These are phyloP conservation scores for Ceratocystis variospora DNA, from an alignment of 2,329 filamentous ascomycete genomes.

Conservation along the genomic window DNA sequence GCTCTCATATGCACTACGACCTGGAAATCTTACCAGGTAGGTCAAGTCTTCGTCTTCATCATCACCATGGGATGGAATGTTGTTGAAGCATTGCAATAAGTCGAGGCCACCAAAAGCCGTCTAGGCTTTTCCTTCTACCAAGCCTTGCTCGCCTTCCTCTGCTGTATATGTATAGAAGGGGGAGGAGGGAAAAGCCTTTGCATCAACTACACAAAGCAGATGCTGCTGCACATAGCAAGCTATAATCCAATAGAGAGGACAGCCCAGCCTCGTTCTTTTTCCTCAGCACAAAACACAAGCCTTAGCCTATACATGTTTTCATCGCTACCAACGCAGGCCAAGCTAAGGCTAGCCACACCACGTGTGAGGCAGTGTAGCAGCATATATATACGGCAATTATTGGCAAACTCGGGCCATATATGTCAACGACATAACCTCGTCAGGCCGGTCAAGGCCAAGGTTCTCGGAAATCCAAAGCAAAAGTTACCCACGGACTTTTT, in stretches of 20 bases:
- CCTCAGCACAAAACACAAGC: background rate
- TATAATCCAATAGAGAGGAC: background rate
- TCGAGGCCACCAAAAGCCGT: background rate
- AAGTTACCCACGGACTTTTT: background rate
- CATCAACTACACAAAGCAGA: background rate
- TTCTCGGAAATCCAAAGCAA: background rate
- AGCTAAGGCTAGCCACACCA: background rate
- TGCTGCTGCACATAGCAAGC: background rate
- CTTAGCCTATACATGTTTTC: too few relatives aligned
- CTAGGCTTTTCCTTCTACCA: background rate
- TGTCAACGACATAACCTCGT: background rate
- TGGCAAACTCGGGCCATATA: background rate
- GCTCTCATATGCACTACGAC: background rate
- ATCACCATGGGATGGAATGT: too few relatives aligned
- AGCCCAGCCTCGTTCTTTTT: background rate
- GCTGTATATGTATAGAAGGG: background rate
- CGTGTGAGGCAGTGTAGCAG: constrained; percentile 2
- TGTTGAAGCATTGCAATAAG: background rate
- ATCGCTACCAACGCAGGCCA: background rate
- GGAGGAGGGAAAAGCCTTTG: background rate
- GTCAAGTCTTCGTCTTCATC: too few relatives aligned
- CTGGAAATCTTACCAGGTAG: too few relatives aligned
- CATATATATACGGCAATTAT: background rate
- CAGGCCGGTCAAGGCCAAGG: background rate
- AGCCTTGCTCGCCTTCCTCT: background rate